Evolutionary conservation across 306 rosid genomes (phyloP).

Genomic region (Quercus suber): DNA sequence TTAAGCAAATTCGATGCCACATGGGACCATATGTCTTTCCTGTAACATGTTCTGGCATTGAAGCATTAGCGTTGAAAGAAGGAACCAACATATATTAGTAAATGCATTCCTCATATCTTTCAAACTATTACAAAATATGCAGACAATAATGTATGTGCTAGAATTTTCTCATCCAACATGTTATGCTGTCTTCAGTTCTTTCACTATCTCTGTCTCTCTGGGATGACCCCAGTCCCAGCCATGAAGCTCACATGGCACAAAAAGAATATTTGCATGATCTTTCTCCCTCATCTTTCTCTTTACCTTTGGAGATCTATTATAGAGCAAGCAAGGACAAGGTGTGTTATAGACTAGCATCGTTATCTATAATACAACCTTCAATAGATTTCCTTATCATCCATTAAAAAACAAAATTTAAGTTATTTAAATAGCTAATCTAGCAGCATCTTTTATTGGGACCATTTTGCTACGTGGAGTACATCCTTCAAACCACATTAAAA

Average conservation of each 20-base stretch:
- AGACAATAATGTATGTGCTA: not conserved
- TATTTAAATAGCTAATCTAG: too few species aligned
- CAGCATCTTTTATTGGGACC: too few species aligned
- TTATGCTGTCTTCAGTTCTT: conserved; percentile 16
- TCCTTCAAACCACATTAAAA: too few species aligned
- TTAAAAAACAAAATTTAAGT: too few species aligned
- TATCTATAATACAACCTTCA: not conserved
- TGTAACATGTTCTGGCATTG: conserved; percentile 15
- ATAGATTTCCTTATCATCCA: too few species aligned
- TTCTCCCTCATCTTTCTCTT: not conserved
- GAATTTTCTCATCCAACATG: conserved; percentile 9
- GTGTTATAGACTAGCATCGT: not conserved
- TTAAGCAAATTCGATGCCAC: conserved; percentile 23
- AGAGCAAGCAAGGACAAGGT: not conserved
- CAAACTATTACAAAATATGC: not conserved
- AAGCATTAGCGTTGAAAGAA: conserved; percentile 1
- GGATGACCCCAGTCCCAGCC: not conserved
- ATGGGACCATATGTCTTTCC: conserved; percentile 33
- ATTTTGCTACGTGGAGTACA: too few species aligned
- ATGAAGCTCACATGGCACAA: not conserved
- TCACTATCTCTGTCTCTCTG: not conserved
- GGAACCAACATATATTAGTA: conserved; percentile 9
- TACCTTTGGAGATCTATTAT: not conserved
- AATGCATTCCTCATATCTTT: not conserved
- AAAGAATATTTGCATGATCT: not conserved